Base-by-base conservation (phyloP, 1,284 basidiomycete species). In the Cryptococcus sp. region DNA sequence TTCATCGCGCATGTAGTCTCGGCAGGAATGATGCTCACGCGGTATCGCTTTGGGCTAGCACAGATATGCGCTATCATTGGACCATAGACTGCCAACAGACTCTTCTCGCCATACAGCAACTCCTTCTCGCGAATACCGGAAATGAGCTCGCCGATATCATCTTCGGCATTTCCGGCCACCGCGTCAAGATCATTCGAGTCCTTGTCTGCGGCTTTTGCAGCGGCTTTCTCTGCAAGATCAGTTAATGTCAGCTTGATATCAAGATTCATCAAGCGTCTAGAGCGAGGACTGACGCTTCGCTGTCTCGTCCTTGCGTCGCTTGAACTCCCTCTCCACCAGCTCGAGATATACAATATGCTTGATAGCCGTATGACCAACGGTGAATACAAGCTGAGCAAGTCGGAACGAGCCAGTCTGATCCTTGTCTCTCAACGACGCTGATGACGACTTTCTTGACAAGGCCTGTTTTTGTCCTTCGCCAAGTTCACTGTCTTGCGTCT, bases 331-430 rank as follows among this genome's bases (percentile, higher is more conserved):
- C 78, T 99, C 95, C n/a, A 98, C 89, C 46, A 97, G 83, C 77
- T 99, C 95, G 35, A 99, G 85, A 75, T 93, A 96, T 23, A 96
- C 93, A 57, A 98, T 92, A 63, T 99, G 93, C 78, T 98, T 98
- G 79, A 99, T 91, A 6, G 93, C 93, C 19, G 96, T 90, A 76
- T 99, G 95, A 0, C 95, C 96, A 5, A 97, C 93, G 43, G 91
- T 84, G 73, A 98, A 99, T 7, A 99, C 81, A 19, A 98, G 83
- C 73, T 98, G 94, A 55, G 89, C 90, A 17, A 99, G 83, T 60
- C 87, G 85, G 75, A 95, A 97, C 0, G 89, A 87, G 61, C 93
- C 88, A 0, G 87, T 87, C 1, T 84, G 70, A 62, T 90, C 88
- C n/a, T 47, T 61, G 47, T 56, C 60, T 17, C 45, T 50, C 17